A percentile compares a stretch with the other conserved stretches of the same genome.
Evolutionary conservation across 208 protist genomes (phyloP).

Genomic region (Leishmania guyanensis): DNA sequence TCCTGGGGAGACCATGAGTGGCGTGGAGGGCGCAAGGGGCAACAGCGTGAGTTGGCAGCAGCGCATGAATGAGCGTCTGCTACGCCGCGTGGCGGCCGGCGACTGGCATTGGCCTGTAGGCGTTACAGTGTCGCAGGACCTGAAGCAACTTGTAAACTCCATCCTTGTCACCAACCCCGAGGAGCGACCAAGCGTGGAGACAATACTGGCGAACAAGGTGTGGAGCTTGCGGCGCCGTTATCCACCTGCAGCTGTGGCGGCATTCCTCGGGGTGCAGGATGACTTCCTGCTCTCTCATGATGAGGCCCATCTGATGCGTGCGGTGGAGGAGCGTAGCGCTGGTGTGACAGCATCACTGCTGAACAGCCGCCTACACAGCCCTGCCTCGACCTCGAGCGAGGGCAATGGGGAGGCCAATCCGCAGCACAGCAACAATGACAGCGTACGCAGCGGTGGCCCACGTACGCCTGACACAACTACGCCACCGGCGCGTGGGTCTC

Average conservation of each 20-base stretch:
- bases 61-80: conserved; percentile 56
- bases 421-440: conserved; percentile 18
- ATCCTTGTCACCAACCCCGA: conserved; percentile 62
- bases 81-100: conserved; percentile 68
- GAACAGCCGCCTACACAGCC: conserved; percentile 51
- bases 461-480: conserved; percentile 10
- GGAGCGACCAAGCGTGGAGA: conserved; percentile 61
- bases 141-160: conserved; percentile 70
- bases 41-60: conserved; percentile 29
- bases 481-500: conserved; percentile 34
- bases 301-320: conserved; percentile 76
- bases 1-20: background rate
- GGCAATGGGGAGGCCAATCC: conserved; percentile 5
- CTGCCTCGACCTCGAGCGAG: conserved; percentile 3
- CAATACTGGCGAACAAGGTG: conserved; percentile 62
- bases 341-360: conserved; percentile 68
- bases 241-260: conserved; percentile 64
- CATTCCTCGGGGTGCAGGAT: conserved; percentile 86
- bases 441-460: background rate
- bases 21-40: background rate
- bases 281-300: conserved; percentile 82
- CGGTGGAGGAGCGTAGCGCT: conserved; percentile 83
- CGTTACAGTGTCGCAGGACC: conserved; percentile 54
- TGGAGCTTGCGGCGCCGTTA: conserved; percentile 76
- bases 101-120: conserved; percentile 81